These are phyloP conservation scores for Diphasiastrum complanatum DNA, from an alignment of 83 land plant species.

Conservation along the genomic window DNA sequence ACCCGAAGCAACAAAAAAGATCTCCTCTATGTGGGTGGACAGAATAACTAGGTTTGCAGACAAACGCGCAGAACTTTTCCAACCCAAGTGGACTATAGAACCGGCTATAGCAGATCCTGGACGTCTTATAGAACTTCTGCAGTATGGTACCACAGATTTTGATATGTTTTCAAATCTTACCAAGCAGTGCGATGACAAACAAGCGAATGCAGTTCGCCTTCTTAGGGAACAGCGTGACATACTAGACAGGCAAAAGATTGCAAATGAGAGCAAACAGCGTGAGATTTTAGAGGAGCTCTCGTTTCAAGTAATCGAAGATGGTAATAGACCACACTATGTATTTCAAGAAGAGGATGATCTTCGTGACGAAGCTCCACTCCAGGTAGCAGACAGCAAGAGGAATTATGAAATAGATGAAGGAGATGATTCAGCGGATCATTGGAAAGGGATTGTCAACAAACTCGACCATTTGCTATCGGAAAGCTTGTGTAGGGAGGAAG, in stretches of 20 bases:
- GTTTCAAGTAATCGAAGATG: constrained; percentile 48
- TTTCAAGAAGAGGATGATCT: constrained; percentile 1
- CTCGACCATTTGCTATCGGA: constrained; percentile 16
- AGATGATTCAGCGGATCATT: constrained; percentile 18
- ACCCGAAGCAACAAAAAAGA: too few species aligned
- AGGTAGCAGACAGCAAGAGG: constrained; percentile 11
- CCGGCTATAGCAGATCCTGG: too few species aligned
- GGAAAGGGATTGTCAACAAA: constrained; percentile 18
- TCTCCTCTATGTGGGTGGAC: too few species aligned
- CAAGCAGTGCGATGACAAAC: constrained; percentile 56
- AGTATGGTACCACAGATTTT: too few species aligned
- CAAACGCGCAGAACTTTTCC: too few species aligned
- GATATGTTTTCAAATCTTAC: too few species aligned
- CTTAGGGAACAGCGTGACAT: constrained; percentile 58
- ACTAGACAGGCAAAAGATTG: constrained; percentile 48
- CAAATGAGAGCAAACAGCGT: constrained; percentile 49
- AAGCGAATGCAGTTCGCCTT: constrained; percentile 68
- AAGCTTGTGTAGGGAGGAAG: constrained; percentile 47
- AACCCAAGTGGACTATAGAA: too few species aligned
- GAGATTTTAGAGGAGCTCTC: constrained; percentile 50
- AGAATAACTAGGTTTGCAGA: too few species aligned
- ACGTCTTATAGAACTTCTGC: too few species aligned
- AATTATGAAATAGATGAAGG: not conserved
- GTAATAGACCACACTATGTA: too few species aligned
- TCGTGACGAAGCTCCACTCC: constrained; percentile 14